Base-by-base conservation (phyloP, 129 eudicot genomes). In the Saussurea involucrata region DNA sequence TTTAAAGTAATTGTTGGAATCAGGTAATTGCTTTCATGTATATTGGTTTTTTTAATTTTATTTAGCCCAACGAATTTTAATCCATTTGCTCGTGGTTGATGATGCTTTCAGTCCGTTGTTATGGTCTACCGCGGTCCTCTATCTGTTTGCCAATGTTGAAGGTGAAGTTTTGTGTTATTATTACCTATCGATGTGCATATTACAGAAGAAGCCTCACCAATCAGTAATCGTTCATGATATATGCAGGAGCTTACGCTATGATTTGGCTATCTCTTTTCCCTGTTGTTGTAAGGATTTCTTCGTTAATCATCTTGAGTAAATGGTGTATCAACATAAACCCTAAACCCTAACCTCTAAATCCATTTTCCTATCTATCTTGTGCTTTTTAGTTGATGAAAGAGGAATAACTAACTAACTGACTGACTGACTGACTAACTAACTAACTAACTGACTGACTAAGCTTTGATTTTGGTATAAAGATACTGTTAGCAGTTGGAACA, bases 1-100 rank as follows among this genome's bases (percentile, higher is more conserved):
- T 94, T 94, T 83, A 94, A 91, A 84, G 81, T 89, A 9, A 80
- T 94, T 74, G 98, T 94, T 55, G 98, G 98, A 70, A 88, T 94
- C 85, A 89, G 95, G 98, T 93, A 82, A 17, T 27, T 25, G 64
- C 1, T 66, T 49, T 64, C 69, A 9, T 44, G 18, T 37, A 60
- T 63, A 61, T 80, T 42, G 63, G 57, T 53, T 31, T 33, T 27
- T 44, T 8, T 69, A 53, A 10, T 37, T 68, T 57, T 40, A 22
- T 9, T 33, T 44, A 3, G 33, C 18, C 12, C 21, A 33, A 11
- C 24, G 61, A 66, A 17, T 32, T 5, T 65, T 73, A 73, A 73
- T 80, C 60, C 42, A 66, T 24, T 29, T 63, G n/a, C 21, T 18
- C 33, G 4, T 68, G 55, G 36, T 71, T 79, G 44, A 76, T 42